phyloP scores from a whole-genome alignment of 1,284 basidiomycete genomes.

The Puccinia hordei region DNA sequence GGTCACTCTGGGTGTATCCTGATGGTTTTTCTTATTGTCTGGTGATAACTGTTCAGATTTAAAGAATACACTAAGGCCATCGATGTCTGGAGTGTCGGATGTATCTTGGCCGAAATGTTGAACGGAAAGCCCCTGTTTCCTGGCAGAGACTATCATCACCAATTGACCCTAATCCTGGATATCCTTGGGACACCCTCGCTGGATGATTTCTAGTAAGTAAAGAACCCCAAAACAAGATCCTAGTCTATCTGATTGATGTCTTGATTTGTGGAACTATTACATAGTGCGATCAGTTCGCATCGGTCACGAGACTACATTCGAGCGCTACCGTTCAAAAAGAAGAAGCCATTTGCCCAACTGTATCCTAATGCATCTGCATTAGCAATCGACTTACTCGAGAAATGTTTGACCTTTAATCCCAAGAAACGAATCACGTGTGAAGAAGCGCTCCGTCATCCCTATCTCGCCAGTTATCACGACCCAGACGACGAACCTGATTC shows the following conservation, averaged over 20 bases:
- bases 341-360: constrained; percentile 72
- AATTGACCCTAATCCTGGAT: constrained; percentile 66
- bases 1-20: background rate
- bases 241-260: background rate
- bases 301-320: constrained; percentile 89
- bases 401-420: constrained; percentile 65
- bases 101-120: constrained; percentile 91
- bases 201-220: constrained; percentile 65
- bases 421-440: constrained; percentile 57
- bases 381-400: constrained; percentile 86
- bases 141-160: constrained; percentile 69
- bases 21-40: background rate
- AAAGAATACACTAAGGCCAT: constrained; percentile 60
- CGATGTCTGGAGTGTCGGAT: constrained; percentile 81
- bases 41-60: constrained; percentile 53
- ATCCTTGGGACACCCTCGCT: constrained; percentile 66
- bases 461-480: constrained; percentile 56
- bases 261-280: background rate
- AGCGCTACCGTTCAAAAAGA: constrained; percentile 85
- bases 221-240: background rate
- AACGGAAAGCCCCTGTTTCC: constrained; percentile 87
- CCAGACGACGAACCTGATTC: constrained; percentile 63
- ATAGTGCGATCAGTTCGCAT: constrained; percentile 68
- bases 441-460: constrained; percentile 55
- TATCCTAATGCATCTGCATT: constrained; percentile 81